Percentiles rank a stretch among this genome's conserved stretches.
phyloP scores from a whole-genome alignment of 768 basidiomycete species.

The Candolleomyces eurysporus region DNA sequence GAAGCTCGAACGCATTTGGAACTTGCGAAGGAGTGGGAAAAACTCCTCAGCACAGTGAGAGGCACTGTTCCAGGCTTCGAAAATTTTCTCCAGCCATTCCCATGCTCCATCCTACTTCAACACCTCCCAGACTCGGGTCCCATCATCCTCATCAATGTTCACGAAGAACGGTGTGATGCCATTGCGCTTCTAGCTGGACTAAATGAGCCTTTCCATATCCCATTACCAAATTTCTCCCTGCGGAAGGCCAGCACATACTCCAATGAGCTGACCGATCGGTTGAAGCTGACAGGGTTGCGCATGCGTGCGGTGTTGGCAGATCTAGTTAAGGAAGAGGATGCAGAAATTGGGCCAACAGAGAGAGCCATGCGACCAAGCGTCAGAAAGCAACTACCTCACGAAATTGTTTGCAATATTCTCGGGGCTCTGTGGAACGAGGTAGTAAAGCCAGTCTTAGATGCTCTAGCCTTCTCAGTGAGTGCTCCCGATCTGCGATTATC shows the following conservation, averaged over 20 bases:
- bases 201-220: conserved; percentile 3
- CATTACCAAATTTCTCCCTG: conserved; percentile 7
- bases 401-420: background rate
- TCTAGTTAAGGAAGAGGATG: conserved; percentile 9
- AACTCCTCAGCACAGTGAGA: background rate
- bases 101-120: background rate
- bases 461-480: conserved; percentile 7
- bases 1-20: background rate
- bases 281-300: background rate
- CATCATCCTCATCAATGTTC: conserved; percentile 8
- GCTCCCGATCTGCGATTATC: background rate
- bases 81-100: conserved; percentile 1
- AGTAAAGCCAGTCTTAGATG: conserved; percentile 9
- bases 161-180: conserved; percentile 7
- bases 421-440: background rate
- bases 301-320: conserved; percentile 7
- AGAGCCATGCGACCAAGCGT: too few species aligned
- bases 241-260: background rate
- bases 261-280: background rate
- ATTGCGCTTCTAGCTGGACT: conserved; percentile 2
- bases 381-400: too few species aligned
- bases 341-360: background rate
- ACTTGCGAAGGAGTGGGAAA: background rate
- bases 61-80: background rate
- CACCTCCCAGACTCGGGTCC: background rate